Conservation (phyloP, 2,329 filamentous ascomycete species). For the Hypoxylon sp. region DNA sequence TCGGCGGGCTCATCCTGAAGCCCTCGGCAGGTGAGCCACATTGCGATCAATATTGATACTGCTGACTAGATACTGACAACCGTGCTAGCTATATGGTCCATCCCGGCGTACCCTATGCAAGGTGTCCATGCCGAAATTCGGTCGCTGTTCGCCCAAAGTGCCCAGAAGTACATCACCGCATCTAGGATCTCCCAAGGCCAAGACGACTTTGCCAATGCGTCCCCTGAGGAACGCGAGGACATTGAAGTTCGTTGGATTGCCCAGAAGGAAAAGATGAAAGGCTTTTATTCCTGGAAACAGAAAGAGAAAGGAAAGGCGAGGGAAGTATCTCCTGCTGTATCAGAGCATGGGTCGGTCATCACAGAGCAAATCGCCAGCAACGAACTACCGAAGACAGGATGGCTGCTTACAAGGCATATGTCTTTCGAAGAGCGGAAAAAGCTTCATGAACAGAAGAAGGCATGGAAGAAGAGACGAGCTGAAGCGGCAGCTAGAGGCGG, state of each 20-base stretch:
- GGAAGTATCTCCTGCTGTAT: conserved; percentile 47
- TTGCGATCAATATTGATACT: neutral
- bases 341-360: conserved; percentile 35
- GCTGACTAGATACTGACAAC: conserved; percentile 28
- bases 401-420: conserved; percentile 62
- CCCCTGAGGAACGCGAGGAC: conserved; percentile 70
- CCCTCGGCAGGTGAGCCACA: conserved; percentile 76
- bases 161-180: conserved; percentile 83
- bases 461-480: conserved; percentile 55
- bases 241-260: conserved; percentile 76
- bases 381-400: conserved; percentile 58
- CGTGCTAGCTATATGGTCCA: conserved; percentile 68
- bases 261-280: conserved; percentile 69
- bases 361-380: conserved; percentile 35
- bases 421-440: conserved; percentile 65
- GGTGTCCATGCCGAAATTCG: conserved; percentile 83
- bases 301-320: conserved; percentile 57
- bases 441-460: conserved; percentile 62
- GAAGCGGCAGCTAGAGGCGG: conserved; percentile 41
- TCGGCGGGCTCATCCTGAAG: conserved; percentile 85
- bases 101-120: conserved; percentile 86
- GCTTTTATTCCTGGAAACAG: conserved; percentile 66
- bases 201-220: conserved; percentile 69
- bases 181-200: conserved; percentile 81
- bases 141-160: conserved; percentile 76